A percentile compares a stretch with the other conserved stretches of the same genome.
Conservation (phyloP, 768 basidiomycete species). For the Naematelia aurantialba region DNA sequence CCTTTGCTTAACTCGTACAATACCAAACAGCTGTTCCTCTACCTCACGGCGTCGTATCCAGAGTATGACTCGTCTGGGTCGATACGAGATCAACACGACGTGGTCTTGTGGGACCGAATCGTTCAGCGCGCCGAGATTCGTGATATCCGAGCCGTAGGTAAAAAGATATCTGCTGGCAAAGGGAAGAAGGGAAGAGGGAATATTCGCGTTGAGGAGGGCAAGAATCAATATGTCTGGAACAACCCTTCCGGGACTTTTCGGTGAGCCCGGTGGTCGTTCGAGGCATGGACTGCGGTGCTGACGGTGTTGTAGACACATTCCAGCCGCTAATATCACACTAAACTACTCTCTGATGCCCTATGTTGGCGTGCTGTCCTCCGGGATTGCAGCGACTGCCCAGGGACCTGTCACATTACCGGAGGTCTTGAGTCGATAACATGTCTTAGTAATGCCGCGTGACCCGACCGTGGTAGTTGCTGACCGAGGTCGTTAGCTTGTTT, state of each 20-base stretch:
- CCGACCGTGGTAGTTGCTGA: too few relatives aligned
- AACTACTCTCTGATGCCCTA: conserved; percentile 47
- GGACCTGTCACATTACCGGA: conserved; percentile 37
- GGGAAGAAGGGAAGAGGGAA: conserved; percentile 41
- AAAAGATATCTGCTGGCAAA: conserved; percentile 26
- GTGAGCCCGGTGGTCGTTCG: conserved; percentile 20
- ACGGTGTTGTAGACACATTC: conserved; percentile 23
- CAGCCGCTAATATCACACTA: conserved; percentile 37
- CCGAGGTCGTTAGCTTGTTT: too few relatives aligned
- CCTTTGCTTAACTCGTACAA: conserved; percentile 43
- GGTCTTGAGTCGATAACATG: conserved; percentile 27
- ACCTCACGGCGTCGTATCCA: conserved; percentile 35
- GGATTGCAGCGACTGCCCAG: conserved; percentile 38
- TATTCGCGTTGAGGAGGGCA: conserved; percentile 38
- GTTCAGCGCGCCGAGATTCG: conserved; percentile 30
- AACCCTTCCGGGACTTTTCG: conserved; percentile 40
- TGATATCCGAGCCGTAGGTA: conserved; percentile 38
- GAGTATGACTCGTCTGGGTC: conserved; percentile 12
- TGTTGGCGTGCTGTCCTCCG: conserved; percentile 36
- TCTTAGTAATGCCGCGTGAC: background rate
- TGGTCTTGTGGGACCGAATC: conserved; percentile 43
- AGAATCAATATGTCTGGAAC: conserved; percentile 43
- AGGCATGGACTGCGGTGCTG: background rate
- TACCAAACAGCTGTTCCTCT: conserved; percentile 44
- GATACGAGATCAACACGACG: conserved; percentile 26